These are phyloP conservation scores for Basidioascus undulatus DNA, from an alignment of 768 basidiomycete genomes.

Conservation along the genomic window DNA sequence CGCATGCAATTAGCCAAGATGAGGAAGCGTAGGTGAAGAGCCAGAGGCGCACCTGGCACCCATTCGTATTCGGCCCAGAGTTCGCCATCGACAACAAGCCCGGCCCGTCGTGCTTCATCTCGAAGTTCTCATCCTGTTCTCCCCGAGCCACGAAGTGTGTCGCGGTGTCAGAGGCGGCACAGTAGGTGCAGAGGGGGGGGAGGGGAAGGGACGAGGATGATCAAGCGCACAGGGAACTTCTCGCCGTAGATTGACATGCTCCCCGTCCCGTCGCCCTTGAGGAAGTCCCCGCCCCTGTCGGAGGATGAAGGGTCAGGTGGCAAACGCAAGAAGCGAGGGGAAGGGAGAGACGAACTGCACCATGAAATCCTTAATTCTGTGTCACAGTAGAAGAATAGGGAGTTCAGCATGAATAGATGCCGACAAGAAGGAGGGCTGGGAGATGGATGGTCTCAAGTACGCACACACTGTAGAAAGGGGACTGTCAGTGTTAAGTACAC, in stretches of 20 bases:
- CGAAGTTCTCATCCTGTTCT: constrained; percentile 75
- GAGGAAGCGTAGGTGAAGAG: not conserved
- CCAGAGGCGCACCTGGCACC: constrained; percentile 38
- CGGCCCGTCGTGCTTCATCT: constrained; percentile 60
- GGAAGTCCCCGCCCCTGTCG: constrained; percentile 53
- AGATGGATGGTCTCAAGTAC: constrained; percentile 10
- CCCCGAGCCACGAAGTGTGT: not conserved
- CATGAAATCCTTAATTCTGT: constrained; percentile 45
- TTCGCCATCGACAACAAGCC: constrained; percentile 92
- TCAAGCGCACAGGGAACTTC: constrained; percentile 59
- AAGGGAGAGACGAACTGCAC: constrained; percentile 29
- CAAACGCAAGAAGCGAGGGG: not conserved
- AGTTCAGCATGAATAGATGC: constrained; percentile 40
- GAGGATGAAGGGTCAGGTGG: not conserved
- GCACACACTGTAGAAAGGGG: constrained; percentile 36
- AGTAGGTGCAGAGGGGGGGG: no score
- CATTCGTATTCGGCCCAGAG: constrained; percentile 81
- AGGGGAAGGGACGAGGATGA: not conserved
- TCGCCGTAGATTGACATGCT: constrained; percentile 92
- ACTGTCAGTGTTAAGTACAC: no score
- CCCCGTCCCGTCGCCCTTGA: constrained; percentile 86
- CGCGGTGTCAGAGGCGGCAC: no score
- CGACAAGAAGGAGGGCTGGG: constrained; percentile 6
- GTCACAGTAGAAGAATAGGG: not conserved
- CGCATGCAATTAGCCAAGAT: not conserved